Base-by-base conservation (phyloP, 805 yeast species). In the Zygoascus tannicola region DNA sequence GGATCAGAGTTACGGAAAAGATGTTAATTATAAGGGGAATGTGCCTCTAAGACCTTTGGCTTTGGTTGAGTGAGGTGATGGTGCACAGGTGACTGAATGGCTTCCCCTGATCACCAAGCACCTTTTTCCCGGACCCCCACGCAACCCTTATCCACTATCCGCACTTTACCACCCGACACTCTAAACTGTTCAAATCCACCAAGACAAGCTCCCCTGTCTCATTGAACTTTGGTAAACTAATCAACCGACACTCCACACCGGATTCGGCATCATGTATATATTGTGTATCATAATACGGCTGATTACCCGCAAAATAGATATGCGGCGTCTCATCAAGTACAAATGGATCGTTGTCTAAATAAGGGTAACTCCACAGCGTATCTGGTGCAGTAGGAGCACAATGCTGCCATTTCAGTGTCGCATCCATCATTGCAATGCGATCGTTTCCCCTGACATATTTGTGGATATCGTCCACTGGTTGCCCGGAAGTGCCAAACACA, bases 321-420 rank as follows among this genome's bases (percentile, higher is more conserved):
- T 86, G 88, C 0, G 97, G 97, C 15, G 84, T 76, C 55, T 84
- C 85, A 7, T 66, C 66, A 7, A 66, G 46, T n/a, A 92, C 65
- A 60, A 90, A 86, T 3, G 97, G 97, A 60, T 92, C 97, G 1
- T 58, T 55, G 21, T 77, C 75, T 8, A 73, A 72, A 55, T 71
- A 88, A 1, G 98, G 97, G 54, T 85, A 87, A 51, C 94, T 80
- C 72, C 88, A 82, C 35, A 92, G 64, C 0, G 98, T 92, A 56
- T 92, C 97, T 0, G 98, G 98, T 1, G 96, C 94, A 0, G 97
- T 87, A 2, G 98, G 98, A 0, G 85, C 79, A 20, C 85, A 68
- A 56, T 85, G 85, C 55, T 87, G 90, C 95, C 96, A 88, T 38
- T 67, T 64, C 32, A 92, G 57, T 0, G 85, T 81, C 14, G 77